Evolutionary conservation across 2,329 filamentous ascomycete genomes (phyloP).

Genomic region (Dothiorella sarmentorum): DNA sequence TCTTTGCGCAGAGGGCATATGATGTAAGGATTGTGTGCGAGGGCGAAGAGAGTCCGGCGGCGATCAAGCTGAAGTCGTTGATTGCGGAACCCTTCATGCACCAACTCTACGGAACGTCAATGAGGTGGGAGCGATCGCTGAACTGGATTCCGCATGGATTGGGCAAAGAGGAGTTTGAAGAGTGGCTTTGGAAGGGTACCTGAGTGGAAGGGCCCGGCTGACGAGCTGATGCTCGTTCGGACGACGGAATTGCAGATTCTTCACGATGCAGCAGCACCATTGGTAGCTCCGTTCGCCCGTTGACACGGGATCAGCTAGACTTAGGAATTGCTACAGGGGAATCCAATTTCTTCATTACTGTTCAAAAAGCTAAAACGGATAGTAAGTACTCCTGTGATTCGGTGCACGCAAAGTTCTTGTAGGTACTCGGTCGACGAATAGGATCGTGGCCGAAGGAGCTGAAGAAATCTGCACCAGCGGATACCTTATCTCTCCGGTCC

Average conservation of each 20-base stretch:
- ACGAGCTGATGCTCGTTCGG: no score
- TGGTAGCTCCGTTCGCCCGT: no score
- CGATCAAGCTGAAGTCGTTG: slow-evolving; percentile 20
- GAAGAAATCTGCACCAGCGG: background rate
- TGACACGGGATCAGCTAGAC: no score
- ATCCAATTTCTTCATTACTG: background rate
- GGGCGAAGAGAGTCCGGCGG: slow-evolving; percentile 25
- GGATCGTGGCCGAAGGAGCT: no score
- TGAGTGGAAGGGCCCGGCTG: no score
- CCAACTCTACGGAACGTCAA: slow-evolving; percentile 23
- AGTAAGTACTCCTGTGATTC: no score
- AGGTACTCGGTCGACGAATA: no score
- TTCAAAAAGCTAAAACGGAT: background rate
- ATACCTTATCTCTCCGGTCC: background rate
- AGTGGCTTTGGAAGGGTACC: background rate
- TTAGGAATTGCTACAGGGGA: background rate
- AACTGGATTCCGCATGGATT: slow-evolving; percentile 28
- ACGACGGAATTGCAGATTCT: no score
- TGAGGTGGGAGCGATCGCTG: slow-evolving; percentile 24
- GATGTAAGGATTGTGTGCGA: slow-evolving; percentile 13
- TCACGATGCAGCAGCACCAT: no score
- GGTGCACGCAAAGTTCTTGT: no score
- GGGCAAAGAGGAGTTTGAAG: background rate
- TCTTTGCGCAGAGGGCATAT: slow-evolving; percentile 28
- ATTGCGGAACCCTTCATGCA: slow-evolving; percentile 20